phyloP scores from a whole-genome alignment of 2,329 filamentous ascomycete genomes.

The Fusarium nelsonii region DNA sequence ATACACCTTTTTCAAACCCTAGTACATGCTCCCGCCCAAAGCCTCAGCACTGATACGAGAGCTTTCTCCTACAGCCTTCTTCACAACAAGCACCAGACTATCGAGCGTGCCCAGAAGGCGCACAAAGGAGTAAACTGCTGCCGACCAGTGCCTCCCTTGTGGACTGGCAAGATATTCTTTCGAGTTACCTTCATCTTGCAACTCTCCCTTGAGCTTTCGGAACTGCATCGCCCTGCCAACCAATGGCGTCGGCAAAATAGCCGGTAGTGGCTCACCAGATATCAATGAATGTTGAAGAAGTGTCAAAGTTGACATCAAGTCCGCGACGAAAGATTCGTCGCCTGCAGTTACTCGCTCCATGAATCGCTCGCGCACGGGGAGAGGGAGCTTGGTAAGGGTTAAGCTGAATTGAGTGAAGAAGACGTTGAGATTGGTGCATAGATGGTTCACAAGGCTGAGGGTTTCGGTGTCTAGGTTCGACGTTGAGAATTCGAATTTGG shows the following conservation, averaged over 20 bases:
- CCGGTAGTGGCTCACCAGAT: slow-evolving; percentile 17
- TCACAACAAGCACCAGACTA: slow-evolving; percentile 18
- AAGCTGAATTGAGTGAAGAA: slow-evolving; percentile 24
- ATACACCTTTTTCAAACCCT: accelerated
- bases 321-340: slow-evolving; percentile 14
- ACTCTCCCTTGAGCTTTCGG: slow-evolving; percentile 16
- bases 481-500: slow-evolving; percentile 27
- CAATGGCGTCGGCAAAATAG: slow-evolving; percentile 18
- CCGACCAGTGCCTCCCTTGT: slow-evolving; percentile 23
- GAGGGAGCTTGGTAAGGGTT: slow-evolving; percentile 11
- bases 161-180: slow-evolving; percentile 5
- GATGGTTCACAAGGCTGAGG: slow-evolving; percentile 13
- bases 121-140: slow-evolving; percentile 24
- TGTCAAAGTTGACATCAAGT: slow-evolving; percentile 23
- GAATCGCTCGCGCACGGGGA: slow-evolving; percentile 16
- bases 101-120: slow-evolving; percentile 19
- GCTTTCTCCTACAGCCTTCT: slow-evolving; percentile 23
- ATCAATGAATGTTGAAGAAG: slow-evolving; percentile 23
- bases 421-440: slow-evolving; percentile 24
- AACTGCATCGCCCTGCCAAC: slow-evolving; percentile 22
- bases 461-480: slow-evolving; percentile 23
- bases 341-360: slow-evolving; percentile 12
- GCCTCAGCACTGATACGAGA: slow-evolving; percentile 19
- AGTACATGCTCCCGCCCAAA: slow-evolving; percentile 16
- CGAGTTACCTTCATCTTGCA: slow-evolving; percentile 16